A percentile compares a stretch with the other conserved stretches of the same genome.
Evolutionary conservation across 2,329 filamentous ascomycete genomes (phyloP).

Genomic region (Colletotrichum lini): DNA sequence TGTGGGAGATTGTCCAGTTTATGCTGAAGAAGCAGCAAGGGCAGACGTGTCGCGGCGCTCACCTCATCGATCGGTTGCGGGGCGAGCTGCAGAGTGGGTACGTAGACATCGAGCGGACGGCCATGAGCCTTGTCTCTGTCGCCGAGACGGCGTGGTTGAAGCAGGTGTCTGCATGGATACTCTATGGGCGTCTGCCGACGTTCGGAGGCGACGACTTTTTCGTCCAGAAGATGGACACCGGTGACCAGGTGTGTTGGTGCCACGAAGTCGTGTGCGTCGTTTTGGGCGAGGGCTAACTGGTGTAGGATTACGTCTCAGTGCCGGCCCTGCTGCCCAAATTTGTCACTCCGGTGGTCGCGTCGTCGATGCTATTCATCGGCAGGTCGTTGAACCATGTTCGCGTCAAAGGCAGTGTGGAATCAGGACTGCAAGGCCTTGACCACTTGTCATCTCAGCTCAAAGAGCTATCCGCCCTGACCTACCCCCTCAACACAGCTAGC

Average conservation of each 20-base stretch:
- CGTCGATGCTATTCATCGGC: constrained; percentile 91
- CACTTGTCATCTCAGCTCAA: constrained; percentile 78
- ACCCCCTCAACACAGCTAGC: constrained; percentile 80
- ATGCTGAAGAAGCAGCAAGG: constrained; percentile 66
- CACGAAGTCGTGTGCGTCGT: not conserved
- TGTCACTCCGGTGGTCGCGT: constrained; percentile 80
- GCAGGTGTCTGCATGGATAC: constrained; percentile 89
- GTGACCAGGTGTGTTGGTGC: constrained; percentile 55
- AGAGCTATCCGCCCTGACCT: constrained; percentile 76
- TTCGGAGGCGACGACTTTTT: constrained; percentile 91
- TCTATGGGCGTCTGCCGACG: constrained; percentile 87
- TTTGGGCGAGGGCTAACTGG: constrained; percentile 34
- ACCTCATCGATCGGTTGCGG: constrained; percentile 83
- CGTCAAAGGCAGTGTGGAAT: constrained; percentile 63
- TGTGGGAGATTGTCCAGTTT: constrained; percentile 80
- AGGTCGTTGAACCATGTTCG: constrained; percentile 89
- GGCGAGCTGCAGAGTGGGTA: constrained; percentile 89
- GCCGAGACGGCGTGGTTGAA: constrained; percentile 94
- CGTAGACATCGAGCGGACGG: constrained; percentile 84
- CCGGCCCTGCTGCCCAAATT: constrained; percentile 81
- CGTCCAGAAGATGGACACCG: constrained; percentile 68
- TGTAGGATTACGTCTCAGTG: constrained; percentile 72
- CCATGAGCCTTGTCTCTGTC: constrained; percentile 78
- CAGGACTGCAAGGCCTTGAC: constrained; percentile 65
- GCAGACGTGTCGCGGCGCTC: constrained; percentile 73